phyloP scores from a whole-genome alignment of 768 basidiomycete species.

The Gymnopilus junonius region DNA sequence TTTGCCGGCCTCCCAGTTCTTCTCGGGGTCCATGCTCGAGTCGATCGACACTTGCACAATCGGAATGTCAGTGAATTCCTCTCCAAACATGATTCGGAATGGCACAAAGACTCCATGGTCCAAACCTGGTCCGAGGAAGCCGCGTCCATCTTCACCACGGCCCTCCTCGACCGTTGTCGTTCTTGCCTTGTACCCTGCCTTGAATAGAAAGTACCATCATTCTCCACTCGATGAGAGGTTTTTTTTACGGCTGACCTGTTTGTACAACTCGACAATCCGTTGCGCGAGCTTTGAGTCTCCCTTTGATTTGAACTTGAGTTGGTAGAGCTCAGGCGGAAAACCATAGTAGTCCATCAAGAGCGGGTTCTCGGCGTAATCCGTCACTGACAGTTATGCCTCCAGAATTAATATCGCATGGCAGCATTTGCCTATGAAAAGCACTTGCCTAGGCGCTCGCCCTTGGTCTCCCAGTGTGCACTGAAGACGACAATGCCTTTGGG shows the following conservation, averaged over 20 bases:
- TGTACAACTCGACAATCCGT: conserved; percentile 63
- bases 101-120: conserved; percentile 86
- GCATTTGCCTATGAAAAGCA: not conserved
- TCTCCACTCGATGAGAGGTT: not conserved
- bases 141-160: conserved; percentile 69
- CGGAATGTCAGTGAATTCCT: conserved; percentile 62
- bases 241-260: conserved; percentile 42
- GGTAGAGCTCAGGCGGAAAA: conserved; percentile 61
- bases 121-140: conserved; percentile 65
- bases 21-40: conserved; percentile 56
- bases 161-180: conserved; percentile 51
- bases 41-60: conserved; percentile 76
- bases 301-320: conserved; percentile 67
- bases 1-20: conserved; percentile 68
- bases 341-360: conserved; percentile 77
- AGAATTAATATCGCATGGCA: not conserved
- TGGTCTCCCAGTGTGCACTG: conserved; percentile 83
- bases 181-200: conserved; percentile 61
- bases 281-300: conserved; percentile 63
- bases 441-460: conserved; percentile 58
- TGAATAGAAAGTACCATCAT: not conserved
- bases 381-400: conserved; percentile 50
- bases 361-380: conserved; percentile 81
- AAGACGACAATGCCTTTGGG: conserved; percentile 83
- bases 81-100: conserved; percentile 79